These are phyloP conservation scores for Diplodia sapinea DNA, from an alignment of 2,329 filamentous ascomycete species.

Conservation along the genomic window DNA sequence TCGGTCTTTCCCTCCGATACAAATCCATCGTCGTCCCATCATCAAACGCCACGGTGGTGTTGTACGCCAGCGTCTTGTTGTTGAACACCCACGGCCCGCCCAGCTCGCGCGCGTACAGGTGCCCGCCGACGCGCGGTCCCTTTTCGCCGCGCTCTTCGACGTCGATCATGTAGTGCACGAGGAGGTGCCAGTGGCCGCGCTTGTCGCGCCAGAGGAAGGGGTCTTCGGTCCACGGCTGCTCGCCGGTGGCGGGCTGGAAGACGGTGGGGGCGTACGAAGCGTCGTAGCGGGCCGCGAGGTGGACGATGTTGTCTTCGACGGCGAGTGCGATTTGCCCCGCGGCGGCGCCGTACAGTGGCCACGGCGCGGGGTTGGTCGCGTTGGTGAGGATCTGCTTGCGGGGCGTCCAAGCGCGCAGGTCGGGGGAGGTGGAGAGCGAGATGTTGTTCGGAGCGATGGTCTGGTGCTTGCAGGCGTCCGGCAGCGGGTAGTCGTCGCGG, in stretches of 20 bases:
- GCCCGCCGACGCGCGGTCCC: conserved; percentile 44
- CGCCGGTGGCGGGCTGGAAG: conserved; percentile 13
- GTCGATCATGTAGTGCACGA: conserved; percentile 46
- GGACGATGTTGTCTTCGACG: conserved; percentile 49
- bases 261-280: conserved; percentile 38
- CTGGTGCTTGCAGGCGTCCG: conserved; percentile 33
- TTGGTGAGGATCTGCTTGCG: conserved; percentile 33
- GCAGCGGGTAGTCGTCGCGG: conserved; percentile 39
- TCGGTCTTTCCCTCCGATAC: conserved; percentile 56
- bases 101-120: conserved; percentile 42
- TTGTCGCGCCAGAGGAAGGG: conserved; percentile 48
- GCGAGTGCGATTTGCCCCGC: conserved; percentile 46
- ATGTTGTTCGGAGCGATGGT: conserved; percentile 35
- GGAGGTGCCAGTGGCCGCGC: conserved; percentile 45
- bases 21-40: conserved; percentile 51
- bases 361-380: conserved; percentile 53
- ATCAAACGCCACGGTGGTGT: conserved; percentile 43
- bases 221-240: conserved; percentile 40
- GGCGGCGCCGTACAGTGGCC: too few species aligned
- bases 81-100: conserved; percentile 45
- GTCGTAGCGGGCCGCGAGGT: conserved; percentile 39
- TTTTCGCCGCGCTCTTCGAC: conserved; percentile 38
- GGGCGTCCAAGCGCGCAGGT: conserved; percentile 17
- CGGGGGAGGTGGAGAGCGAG: conserved; percentile 34
- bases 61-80: conserved; percentile 39